Conservation (phyloP, 1,284 basidiomycete species). For the Hypsizygus ulmarius region DNA sequence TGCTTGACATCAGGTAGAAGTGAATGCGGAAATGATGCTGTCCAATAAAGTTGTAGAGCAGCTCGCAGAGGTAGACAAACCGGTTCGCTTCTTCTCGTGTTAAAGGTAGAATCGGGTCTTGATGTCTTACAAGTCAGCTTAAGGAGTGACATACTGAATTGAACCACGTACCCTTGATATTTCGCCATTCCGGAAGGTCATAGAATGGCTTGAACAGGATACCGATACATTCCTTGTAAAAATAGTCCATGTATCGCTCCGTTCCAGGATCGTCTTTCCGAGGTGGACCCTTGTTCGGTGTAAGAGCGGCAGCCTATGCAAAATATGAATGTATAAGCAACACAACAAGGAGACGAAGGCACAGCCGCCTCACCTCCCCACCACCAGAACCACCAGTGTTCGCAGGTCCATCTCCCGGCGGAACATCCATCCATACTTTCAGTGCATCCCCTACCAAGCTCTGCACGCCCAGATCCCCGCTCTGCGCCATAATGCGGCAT, state of each 20-base stretch:
- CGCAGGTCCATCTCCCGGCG: slow-evolving; percentile 36
- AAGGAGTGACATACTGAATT: not conserved
- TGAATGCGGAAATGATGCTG: slow-evolving; percentile 91
- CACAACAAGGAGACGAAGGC: slow-evolving; percentile 6
- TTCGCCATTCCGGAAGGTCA: slow-evolving; percentile 76
- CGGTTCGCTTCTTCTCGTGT: slow-evolving; percentile 75
- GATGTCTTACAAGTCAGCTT: not conserved
- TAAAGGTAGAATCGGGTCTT: slow-evolving; percentile 54
- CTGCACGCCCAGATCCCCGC: slow-evolving; percentile 85
- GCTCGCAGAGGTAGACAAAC: slow-evolving; percentile 83
- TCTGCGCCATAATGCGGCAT: slow-evolving; percentile 74
- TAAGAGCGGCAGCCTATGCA: slow-evolving; percentile 17
- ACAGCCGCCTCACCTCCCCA: slow-evolving; percentile 31
- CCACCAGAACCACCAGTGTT: slow-evolving; percentile 32
- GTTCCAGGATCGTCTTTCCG: slow-evolving; percentile 82
- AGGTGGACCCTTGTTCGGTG: slow-evolving; percentile 41
- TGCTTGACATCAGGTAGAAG: slow-evolving; percentile 84
- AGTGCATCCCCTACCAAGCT: slow-evolving; percentile 91
- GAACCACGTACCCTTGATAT: slow-evolving; percentile 49
- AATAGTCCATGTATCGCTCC: slow-evolving; percentile 88
- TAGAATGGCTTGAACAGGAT: slow-evolving; percentile 78
- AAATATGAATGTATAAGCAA: slow-evolving; percentile 5
- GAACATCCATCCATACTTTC: slow-evolving; percentile 80
- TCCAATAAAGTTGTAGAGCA: slow-evolving; percentile 84
- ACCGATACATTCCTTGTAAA: slow-evolving; percentile 80